phyloP scores from a whole-genome alignment of 805 yeast genomes.

The Grigorovia transvaalensis region DNA sequence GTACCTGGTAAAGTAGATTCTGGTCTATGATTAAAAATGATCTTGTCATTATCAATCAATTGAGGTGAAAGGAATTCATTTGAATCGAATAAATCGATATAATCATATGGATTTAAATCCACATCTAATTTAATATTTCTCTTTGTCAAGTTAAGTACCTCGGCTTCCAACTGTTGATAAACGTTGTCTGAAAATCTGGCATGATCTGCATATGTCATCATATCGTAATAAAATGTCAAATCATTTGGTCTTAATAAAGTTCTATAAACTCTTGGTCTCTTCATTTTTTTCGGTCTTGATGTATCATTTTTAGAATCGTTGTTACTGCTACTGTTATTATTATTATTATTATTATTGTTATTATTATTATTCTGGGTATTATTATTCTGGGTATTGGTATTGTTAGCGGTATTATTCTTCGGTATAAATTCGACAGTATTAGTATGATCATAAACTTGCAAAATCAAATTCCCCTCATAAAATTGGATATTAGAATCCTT shows the following conservation, averaged over 20 bases:
- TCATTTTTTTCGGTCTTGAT: conserved; percentile 12
- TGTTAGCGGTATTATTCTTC: conserved; percentile 6
- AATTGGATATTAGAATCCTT: conserved; percentile 76
- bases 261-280: conserved; percentile 63
- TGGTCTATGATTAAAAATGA: conserved; percentile 32
- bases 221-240: conserved; percentile 71
- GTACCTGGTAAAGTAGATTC: conserved; percentile 30
- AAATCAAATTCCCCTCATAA: conserved; percentile 82
- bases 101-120: conserved; percentile 55
- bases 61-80: conserved; percentile 36
- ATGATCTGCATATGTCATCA: conserved; percentile 75
- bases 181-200: conserved; percentile 68
- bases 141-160: conserved; percentile 65
- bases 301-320: neutral
- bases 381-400: neutral
- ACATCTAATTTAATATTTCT: conserved; percentile 69
- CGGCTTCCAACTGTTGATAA: conserved; percentile 80
- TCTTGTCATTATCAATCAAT: conserved; percentile 19
- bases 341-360: neutral
- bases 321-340: neutral
- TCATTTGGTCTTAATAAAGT: conserved; percentile 75
- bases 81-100: conserved; percentile 30
- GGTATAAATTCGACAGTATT: conserved; percentile 29
- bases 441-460: conserved; percentile 83
- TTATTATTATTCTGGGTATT: neutral